Conservation (phyloP, 306 rosid species). For the Styphnolobium japonicum region DNA sequence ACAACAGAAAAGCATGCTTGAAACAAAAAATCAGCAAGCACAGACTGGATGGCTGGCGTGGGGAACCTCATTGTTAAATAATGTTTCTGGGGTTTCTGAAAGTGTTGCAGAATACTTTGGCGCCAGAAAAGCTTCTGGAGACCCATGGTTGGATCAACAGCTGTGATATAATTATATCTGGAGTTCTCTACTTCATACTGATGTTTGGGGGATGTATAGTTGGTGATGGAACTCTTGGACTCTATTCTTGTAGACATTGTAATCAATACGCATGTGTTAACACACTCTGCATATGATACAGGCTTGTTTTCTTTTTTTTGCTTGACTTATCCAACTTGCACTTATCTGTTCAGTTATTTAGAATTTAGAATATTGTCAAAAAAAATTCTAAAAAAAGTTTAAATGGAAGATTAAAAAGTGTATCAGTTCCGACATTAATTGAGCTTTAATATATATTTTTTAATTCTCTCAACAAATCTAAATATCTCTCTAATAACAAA, state of each 20-base stretch:
- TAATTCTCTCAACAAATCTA: too few species aligned
- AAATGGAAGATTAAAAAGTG: too few species aligned
- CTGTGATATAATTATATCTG: slow-evolving; percentile 1
- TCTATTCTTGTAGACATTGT: neutral
- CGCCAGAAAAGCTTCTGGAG: slow-evolving; percentile 31
- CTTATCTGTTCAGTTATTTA: too few species aligned
- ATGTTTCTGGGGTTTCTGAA: slow-evolving; percentile 40
- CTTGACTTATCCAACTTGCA: too few species aligned
- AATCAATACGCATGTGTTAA: neutral
- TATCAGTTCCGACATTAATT: too few species aligned
- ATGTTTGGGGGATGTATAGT: neutral
- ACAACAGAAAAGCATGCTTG: slow-evolving; percentile 33
- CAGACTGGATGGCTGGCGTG: slow-evolving; percentile 46
- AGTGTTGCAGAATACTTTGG: slow-evolving; percentile 43
- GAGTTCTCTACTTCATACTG: neutral
- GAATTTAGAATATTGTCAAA: too few species aligned
- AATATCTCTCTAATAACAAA: too few species aligned
- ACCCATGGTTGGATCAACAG: slow-evolving; percentile 43
- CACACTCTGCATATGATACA: neutral
- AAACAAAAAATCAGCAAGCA: slow-evolving; percentile 32
- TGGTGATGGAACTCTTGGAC: neutral
- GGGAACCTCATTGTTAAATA: slow-evolving; percentile 46
- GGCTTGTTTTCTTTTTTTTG: neutral
- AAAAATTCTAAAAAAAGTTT: too few species aligned
- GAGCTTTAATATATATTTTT: too few species aligned